Base-by-base conservation (phyloP, 192 early-diverging fungal species). In the Coemansia sp. region DNA sequence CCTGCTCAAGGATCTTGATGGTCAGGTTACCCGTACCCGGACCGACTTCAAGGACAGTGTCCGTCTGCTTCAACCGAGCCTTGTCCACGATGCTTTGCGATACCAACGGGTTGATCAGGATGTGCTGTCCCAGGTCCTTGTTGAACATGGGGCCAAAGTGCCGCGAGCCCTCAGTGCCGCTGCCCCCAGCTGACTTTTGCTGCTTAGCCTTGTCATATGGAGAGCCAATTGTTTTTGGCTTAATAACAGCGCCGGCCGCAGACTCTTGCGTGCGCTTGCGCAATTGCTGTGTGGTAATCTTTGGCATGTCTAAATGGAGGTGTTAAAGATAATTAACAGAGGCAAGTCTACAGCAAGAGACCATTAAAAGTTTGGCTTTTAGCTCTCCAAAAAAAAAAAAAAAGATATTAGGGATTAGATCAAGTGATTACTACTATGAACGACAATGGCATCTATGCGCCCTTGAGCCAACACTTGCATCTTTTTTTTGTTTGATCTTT, bases 11-110 rank as follows among this genome's bases (percentile, higher is more conserved):
- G 64, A 98, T 96, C 80, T 92, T 91, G 40, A 98, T 90, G 2
- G 95, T 96, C 73, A 99, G 88, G 80, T 99, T 99, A 83, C 97
- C 97, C 31, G 97, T 99, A 88, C 97, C 97, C 2, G 97, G 97
- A 76, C 97, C 97, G 45, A 99, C 91, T 86, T 99, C 97, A 8
- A 94, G 86, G 7, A 92, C 92, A 12, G 84, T 89, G 75, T 94
- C 93, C 1, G 91, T 90, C 32, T 87, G 78, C 76, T 78, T 80
- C 36, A 70, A 55, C 36, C 83, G 56, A n/a, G 93, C 97, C 87
- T 98, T 99, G 68, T 98, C 97, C 20, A 99, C 91, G 70, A 99
- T 99, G 32, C 92, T 91, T 76, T 94, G 90, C 46, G 95, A 94
- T 2, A 99, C 94, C 19, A 99, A 84, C 41, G 97, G 97, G 84